Percentiles rank a stretch among this genome's conserved stretches.
Conservation (phyloP, 129 eudicot genomes). For the Cynara cardunculus region DNA sequence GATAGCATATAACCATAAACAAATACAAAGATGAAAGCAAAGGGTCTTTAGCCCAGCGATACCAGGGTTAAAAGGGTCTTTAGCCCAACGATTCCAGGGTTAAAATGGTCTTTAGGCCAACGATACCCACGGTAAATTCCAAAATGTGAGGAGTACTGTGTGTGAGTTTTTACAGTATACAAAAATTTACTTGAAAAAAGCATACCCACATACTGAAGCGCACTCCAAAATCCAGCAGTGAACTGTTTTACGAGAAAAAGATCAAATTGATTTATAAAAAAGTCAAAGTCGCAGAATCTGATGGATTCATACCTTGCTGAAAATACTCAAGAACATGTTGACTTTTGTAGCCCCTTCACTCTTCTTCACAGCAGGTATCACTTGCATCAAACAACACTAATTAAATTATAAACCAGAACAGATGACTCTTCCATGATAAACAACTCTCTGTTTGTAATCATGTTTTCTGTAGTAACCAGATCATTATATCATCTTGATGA, state of each 20-base stretch:
- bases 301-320: background rate
- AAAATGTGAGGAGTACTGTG: too few species aligned
- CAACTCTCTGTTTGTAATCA: background rate
- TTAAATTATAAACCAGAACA: background rate
- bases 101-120: too few species aligned
- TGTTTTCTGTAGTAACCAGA: too few species aligned
- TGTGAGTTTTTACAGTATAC: too few species aligned
- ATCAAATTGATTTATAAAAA: background rate
- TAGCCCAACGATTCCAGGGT: too few species aligned
- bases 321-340: background rate
- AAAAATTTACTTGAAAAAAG: background rate
- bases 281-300: background rate
- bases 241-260: background rate
- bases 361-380: background rate
- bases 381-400: background rate
- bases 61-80: too few species aligned
- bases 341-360: background rate
- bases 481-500: background rate
- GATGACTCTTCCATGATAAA: background rate
- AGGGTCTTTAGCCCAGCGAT: too few species aligned
- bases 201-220: conserved; percentile 16
- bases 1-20: too few species aligned
- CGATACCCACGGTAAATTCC: too few species aligned
- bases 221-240: conserved; percentile 14
- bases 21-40: background rate